Evolutionary conservation across 2,329 filamentous ascomycete species (phyloP).

Genomic region (Penicillium sp.): DNA sequence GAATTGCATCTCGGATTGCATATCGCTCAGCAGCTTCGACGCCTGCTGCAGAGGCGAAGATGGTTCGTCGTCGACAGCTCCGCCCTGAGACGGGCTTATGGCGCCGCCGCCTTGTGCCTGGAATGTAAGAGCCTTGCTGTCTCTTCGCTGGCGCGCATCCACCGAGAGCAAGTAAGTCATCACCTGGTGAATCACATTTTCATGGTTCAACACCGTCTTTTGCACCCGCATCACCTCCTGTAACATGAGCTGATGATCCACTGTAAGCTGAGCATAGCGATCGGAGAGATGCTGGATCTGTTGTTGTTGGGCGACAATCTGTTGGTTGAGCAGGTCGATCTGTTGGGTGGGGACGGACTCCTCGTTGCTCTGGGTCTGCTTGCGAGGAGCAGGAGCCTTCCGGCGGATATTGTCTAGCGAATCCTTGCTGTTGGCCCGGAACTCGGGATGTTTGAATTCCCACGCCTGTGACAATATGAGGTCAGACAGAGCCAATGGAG

Average conservation of each 20-base stretch:
- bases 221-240: slow-evolving; percentile 66
- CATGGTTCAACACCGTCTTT: slow-evolving; percentile 71
- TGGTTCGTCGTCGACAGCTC: slow-evolving; percentile 60
- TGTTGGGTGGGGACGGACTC: slow-evolving; percentile 80
- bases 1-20: slow-evolving; percentile 65
- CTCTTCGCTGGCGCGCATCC: slow-evolving; percentile 64
- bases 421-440: slow-evolving; percentile 93
- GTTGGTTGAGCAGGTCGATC: slow-evolving; percentile 83
- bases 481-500: slow-evolving; percentile 30
- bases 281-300: slow-evolving; percentile 88
- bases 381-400: slow-evolving; percentile 90
- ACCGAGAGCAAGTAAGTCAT: slow-evolving; percentile 68
- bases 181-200: slow-evolving; percentile 69
- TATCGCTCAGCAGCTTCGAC: slow-evolving; percentile 65
- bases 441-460: slow-evolving; percentile 98
- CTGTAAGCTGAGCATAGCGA: slow-evolving; percentile 74
- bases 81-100: slow-evolving; percentile 49
- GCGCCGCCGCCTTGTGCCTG: slow-evolving; percentile 43
- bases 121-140: slow-evolving; percentile 53
- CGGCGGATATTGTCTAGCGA: slow-evolving; percentile 94
- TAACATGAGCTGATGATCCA: slow-evolving; percentile 65
- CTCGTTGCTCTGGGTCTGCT: slow-evolving; percentile 67
- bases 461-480: slow-evolving; percentile 61
- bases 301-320: slow-evolving; percentile 85
- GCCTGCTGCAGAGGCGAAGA: slow-evolving; percentile 70